Conservation (phyloP, 2,329 filamentous ascomycete genomes). For the Diplodia intermedia region DNA sequence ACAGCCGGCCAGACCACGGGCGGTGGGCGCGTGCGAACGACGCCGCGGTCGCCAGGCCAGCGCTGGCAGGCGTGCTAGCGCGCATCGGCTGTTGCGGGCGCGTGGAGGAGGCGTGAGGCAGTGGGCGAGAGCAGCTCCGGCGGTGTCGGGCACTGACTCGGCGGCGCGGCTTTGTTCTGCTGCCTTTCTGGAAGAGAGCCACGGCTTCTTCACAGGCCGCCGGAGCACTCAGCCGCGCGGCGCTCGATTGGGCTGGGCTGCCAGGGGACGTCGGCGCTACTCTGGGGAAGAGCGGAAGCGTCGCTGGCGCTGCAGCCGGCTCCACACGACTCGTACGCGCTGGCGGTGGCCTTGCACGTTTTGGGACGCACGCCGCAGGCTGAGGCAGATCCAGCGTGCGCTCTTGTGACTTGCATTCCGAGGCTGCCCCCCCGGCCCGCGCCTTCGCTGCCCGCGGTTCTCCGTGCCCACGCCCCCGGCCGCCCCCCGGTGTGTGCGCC, state of each 20-base stretch:
- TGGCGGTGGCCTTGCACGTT: constrained; percentile 31
- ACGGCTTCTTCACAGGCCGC: constrained; percentile 22
- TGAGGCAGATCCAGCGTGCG: constrained; percentile 30
- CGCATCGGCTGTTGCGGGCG: background rate
- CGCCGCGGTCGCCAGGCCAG: constrained; percentile 1
- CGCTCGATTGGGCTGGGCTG: constrained; percentile 26
- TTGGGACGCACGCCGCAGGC: constrained; percentile 28
- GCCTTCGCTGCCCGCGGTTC: constrained; percentile 13
- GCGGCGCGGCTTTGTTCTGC: constrained; percentile 25
- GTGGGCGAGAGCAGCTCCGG: constrained; percentile 5
- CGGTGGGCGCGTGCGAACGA: constrained; percentile 10
- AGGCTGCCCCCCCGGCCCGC: background rate
- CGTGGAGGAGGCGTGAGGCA: constrained; percentile 4
- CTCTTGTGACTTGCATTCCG: constrained; percentile 32
- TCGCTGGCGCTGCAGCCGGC: constrained; percentile 30
- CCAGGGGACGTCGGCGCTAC: constrained; percentile 30
- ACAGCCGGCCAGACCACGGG: constrained; percentile 21
- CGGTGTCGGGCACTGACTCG: constrained; percentile 22
- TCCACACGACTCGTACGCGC: constrained; percentile 30
- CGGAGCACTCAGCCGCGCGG: constrained; percentile 28
- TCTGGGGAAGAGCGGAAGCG: constrained; percentile 30
- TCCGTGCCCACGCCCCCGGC: constrained; percentile 18
- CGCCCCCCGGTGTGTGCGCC: constrained; percentile 27
- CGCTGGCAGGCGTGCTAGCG: constrained; percentile 5
- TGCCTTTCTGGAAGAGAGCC: constrained; percentile 25